Conservation (phyloP, 257 asterid genomes). For the Nicotiana benthamiana region DNA sequence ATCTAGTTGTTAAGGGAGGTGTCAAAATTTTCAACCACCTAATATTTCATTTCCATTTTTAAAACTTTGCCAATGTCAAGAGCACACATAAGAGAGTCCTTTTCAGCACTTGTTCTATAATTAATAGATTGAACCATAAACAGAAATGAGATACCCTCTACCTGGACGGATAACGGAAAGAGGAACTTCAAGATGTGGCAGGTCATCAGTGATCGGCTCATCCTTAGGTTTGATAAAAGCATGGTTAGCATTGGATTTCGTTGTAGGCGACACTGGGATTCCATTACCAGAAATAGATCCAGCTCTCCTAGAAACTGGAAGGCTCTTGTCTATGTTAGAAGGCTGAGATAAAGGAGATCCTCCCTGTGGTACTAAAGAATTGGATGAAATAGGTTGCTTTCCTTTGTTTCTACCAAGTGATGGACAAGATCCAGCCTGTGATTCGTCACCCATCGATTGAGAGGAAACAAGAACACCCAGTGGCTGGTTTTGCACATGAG, state of each 20-base stretch:
- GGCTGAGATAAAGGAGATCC: conserved; percentile 10
- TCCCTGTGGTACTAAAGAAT: neutral
- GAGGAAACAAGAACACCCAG: neutral
- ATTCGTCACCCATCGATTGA: conserved; percentile 2
- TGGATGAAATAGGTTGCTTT: conserved; percentile 22
- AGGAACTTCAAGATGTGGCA: conserved; percentile 9
- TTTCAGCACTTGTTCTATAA: neutral
- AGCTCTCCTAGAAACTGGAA: neutral
- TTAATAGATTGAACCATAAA: neutral
- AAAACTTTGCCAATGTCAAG: neutral
- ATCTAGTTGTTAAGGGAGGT: neutral
- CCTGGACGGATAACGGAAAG: conserved; percentile 15
- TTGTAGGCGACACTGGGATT: neutral
- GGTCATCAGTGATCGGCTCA: conserved; percentile 25
- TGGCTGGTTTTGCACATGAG: neutral
- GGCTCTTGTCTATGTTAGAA: conserved; percentile 6
- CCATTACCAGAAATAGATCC: conserved; percentile 13
- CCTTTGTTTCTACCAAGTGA: conserved; percentile 16
- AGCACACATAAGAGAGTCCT: neutral
- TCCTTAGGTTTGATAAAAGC: conserved; percentile 22
- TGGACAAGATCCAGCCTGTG: conserved; percentile 10
- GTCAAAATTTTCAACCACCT: neutral
- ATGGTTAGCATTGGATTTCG: conserved; percentile 2
- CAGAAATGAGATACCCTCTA: neutral
- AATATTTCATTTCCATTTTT: neutral